These are phyloP conservation scores for Lactarius akahatsu DNA, from an alignment of 768 basidiomycete genomes.

Conservation along the genomic window DNA sequence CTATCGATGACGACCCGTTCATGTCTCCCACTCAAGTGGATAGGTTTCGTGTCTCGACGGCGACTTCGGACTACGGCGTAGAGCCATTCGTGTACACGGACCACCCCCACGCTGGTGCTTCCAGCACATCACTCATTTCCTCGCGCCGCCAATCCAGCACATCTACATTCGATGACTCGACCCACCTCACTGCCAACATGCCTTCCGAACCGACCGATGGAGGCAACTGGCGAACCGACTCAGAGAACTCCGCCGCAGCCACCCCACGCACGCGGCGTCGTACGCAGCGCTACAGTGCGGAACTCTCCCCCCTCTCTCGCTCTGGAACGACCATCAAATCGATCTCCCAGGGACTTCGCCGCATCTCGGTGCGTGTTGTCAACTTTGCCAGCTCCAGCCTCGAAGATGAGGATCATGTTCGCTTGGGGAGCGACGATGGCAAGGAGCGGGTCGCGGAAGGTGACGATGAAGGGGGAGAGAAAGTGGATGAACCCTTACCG, in stretches of 20 bases:
- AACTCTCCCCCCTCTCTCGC: conserved; percentile 59
- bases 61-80: conserved; percentile 24
- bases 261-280: conserved; percentile 41
- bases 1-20: conserved; percentile 49
- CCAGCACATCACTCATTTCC: conserved; percentile 52
- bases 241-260: conserved; percentile 39
- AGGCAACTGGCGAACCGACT: conserved; percentile 31
- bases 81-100: conserved; percentile 40
- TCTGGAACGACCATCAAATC: conserved; percentile 59
- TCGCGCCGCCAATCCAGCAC: conserved; percentile 35
- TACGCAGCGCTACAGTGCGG: conserved; percentile 51
- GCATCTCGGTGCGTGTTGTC: conserved; percentile 78
- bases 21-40: conserved; percentile 42
- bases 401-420: conserved; percentile 60
- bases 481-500: conserved; percentile 33
- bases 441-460: conserved; percentile 30
- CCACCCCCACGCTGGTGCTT: conserved; percentile 45
- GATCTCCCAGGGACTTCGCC: conserved; percentile 55
- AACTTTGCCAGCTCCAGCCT: conserved; percentile 64
- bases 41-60: conserved; percentile 25
- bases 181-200: conserved; percentile 56
- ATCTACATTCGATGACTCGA: conserved; percentile 56
- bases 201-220: conserved; percentile 36
- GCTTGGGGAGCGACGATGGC: conserved; percentile 44
- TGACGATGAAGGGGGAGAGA: conserved; percentile 38